A percentile compares a stretch with the other conserved stretches of the same genome.
phyloP scores from a whole-genome alignment of 1,139 yeast genomes.

The Geotrichum europaeum region DNA sequence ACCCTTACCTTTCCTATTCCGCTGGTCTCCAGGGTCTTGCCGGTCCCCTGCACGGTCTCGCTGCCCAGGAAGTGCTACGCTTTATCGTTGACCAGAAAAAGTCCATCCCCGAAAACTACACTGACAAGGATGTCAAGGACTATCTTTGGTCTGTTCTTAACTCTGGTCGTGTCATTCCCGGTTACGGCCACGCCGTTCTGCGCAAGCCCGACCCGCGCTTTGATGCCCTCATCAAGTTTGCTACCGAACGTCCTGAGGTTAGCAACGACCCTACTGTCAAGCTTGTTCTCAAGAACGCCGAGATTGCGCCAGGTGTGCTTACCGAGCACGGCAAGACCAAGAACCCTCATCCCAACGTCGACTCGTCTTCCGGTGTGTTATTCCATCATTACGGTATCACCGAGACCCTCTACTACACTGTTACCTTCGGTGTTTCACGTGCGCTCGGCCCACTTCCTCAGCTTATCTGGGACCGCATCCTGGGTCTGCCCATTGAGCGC shows the following conservation, averaged over 20 bases:
- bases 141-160: conserved; percentile 90
- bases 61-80: conserved; percentile 95
- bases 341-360: conserved; percentile 99
- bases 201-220: conserved; percentile 97
- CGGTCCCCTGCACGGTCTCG: conserved; percentile 97
- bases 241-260: conserved; percentile 37
- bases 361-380: conserved; percentile 94
- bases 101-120: conserved; percentile 65
- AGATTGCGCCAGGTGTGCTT: conserved; percentile 92
- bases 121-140: conserved; percentile 70
- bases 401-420: conserved; percentile 95
- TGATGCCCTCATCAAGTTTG: conserved; percentile 95
- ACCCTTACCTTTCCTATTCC: conserved; percentile 86
- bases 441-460: conserved; percentile 97
- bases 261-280: conserved; percentile 50
- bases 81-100: conserved; percentile 81
- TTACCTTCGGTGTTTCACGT: conserved; percentile 95
- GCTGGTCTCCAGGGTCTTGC: conserved; percentile 97
- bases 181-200: conserved; percentile 95
- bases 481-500: conserved; percentile 94
- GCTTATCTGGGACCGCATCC: conserved; percentile 91
- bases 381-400: conserved; percentile 96
- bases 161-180: conserved; percentile 94
- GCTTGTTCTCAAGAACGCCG: conserved; percentile 83
- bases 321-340: conserved; percentile 97